Base-by-base conservation (phyloP, 106 monocot species). In the Phalaenopsis aphrodite region DNA sequence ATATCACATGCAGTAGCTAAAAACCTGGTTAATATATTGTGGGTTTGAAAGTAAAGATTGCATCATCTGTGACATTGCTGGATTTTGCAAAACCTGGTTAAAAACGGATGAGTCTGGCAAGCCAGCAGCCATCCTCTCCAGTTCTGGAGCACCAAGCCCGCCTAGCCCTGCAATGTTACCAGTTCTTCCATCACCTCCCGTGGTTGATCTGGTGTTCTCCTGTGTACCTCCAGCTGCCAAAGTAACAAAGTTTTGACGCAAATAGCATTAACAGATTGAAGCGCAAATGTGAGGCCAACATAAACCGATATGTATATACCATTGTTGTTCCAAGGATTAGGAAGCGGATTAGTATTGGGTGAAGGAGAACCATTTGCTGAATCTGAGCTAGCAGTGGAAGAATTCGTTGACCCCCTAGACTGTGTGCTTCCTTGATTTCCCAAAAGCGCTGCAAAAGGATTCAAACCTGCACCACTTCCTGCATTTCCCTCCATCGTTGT, bases 321-420 rank as follows among this genome's bases (percentile, higher is more conserved):
- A 83, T 86, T 79, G 82, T 75, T 77, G 47, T 79, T 83, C 97
- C 97, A 97, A 76, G 97, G 97, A 84, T 97, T 97, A 7, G 97
- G 97, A 75, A 97, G 92, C 37, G 97, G 97, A 49, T 90, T 90
- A 56, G 89, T 92, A 79, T 97, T 97, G 78, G 97, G 97, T 42
- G 83, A 87, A 80, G 92, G 89, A 85, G 93, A 90, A 1, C 73
- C 87, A 65, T 75, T 65, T 56, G 84, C 77, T 69, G 88, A 16
- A 57, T 92, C 88, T 75, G 86, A 84, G 72, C 67, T 78, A 58
- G 87, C 85, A 76, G 81, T 83, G 37, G 90, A 72, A 30, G 87
- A 37, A 81, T 84, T 87, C 58, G 83, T 12, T 19, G 85, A 58
- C 43, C 42, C 86, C 61, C 84, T 87, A 49, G 83, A 56, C 46